Base-by-base conservation (phyloP, 2,329 filamentous ascomycete species). In the Amesomyces nigricolor region DNA sequence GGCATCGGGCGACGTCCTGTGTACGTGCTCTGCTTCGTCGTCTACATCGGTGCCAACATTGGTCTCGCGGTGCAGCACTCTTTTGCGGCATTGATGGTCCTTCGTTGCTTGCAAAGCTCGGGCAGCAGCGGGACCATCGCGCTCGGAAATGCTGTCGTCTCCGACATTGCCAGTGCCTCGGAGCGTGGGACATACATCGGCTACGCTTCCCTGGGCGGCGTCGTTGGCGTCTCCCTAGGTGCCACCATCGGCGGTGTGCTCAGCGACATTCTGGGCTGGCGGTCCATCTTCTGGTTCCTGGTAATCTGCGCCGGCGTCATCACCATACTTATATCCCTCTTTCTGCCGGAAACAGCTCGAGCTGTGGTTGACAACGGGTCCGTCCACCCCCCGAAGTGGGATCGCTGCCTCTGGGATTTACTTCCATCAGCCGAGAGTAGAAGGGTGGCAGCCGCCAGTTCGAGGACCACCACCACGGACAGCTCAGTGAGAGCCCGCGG, bases 141-240 rank as follows among this genome's bases (percentile, higher is more conserved):
- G 0, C 70, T 89, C 2, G 72, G 71, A 29, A 70, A 68, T 29
- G 85, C 79, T 0, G 78, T 88, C 0, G 76, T 88, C 1, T 81
- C 81, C 0, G 86, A 89, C 64, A 72, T 86, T 4, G 74, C 80
- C 13, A 86, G 82, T 0, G 78, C 78, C 1, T 77, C 78, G 0
- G 84, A 89, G 63, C 73, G 86, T 56, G 83, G 83, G 2, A 71
- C 75, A 26, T 83, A 82, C 61, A 75, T 86, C 49, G 81, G 76
- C 38, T 75, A 76, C 61, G 79, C 75, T 19, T 74, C 73, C 17
- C 67, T 75, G n/a, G 78, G 75, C 1, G 65, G 70, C 0, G 73
- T 83, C 0, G 64, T 86, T 1, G 71, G 53, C 48, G 71, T 58
- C 58, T 67, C 62, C 35, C 65, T 68, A 38, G 77, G n/a, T 68